Base-by-base conservation (phyloP, 495 filamentous ascomycete species). In the Neurospora intermedia region DNA sequence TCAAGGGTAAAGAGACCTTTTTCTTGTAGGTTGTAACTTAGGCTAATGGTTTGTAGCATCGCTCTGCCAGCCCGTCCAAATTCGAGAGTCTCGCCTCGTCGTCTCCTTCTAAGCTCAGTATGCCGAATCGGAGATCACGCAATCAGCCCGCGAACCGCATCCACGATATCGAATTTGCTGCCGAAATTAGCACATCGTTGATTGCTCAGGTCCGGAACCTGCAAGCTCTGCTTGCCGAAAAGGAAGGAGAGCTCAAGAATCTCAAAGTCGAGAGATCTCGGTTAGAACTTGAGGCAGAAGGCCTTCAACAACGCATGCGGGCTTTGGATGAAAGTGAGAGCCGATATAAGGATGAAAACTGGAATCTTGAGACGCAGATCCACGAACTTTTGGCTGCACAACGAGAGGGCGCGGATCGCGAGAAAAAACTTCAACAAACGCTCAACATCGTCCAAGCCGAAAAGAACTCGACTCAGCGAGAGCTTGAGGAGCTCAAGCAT, bases 311-410 rank as follows among this genome's bases (percentile, higher is more conserved):
- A 78, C 90, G 93, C 13, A 85, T 98, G 69, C 91, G 91, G 76
- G 85, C 85, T 8, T 84, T 98, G 43, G 94, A 97, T 77, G 96
- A 98, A 80, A 96, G 91, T 77, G 96, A 99, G 82, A 91, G 94
- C 80, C 89, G 92, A 20, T 97, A 94, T 81, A 98, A 97, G 80
- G 96, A 99, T 78, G 95, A 97, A 79, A 99, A 98, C 78, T 99
- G 96, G 96, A 92, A 91, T 74, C 86, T 99, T 59, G 96, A 98
- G 82, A 94, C 94, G 2, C 90, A 92, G 76, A 88, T 93, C 38
- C 96, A 96, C 72, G 94, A 98, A 71, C 84, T 94, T 38, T 85
- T 91, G 74, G 87, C 91, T 9, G 81, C 86, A 18, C 84, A 88
- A 66, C 90, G 88, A 77, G 94, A 96, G 11, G 87, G 91, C 0